A percentile compares a stretch with the other conserved stretches of the same genome.
Evolutionary conservation across 495 filamentous ascomycete species (phyloP).

Genomic region (Podospora sp.): DNA sequence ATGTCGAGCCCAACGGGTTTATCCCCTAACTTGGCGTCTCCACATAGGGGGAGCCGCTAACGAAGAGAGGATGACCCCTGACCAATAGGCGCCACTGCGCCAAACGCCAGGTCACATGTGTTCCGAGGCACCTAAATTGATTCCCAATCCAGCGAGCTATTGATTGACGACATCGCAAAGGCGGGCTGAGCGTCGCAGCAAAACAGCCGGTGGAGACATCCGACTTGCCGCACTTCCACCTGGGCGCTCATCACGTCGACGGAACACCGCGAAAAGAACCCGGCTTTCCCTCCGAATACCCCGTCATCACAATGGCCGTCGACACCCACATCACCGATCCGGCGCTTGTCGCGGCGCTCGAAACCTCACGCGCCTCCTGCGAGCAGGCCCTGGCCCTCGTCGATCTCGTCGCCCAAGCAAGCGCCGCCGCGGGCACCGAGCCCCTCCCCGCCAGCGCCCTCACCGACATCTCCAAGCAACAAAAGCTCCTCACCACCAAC

Average conservation of each 20-base stretch:
- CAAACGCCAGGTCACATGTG: neutral
- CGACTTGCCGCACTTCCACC: neutral
- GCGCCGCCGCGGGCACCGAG: slow-evolving; percentile 36
- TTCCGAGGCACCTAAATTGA: neutral
- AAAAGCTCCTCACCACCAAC: slow-evolving; percentile 77
- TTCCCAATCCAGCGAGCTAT: neutral
- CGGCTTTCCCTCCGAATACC: neutral
- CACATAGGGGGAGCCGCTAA: neutral
- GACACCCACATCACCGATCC: slow-evolving; percentile 70
- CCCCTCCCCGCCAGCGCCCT: slow-evolving; percentile 52
- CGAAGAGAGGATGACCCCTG: neutral
- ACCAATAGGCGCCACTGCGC: neutral
- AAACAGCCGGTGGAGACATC: neutral
- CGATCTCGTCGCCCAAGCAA: slow-evolving; percentile 56
- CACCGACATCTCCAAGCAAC: slow-evolving; percentile 69
- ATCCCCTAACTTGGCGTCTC: neutral
- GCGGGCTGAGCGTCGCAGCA: neutral
- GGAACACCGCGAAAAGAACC: neutral
- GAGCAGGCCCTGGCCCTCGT: slow-evolving; percentile 72
- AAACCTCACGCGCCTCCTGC: slow-evolving; percentile 68
- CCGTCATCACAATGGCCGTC: slow-evolving; percentile 39
- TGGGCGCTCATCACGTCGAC: neutral
- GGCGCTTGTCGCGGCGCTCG: slow-evolving; percentile 68
- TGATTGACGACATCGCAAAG: neutral
- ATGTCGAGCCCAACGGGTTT: neutral